Base-by-base conservation (phyloP, 2,329 filamentous ascomycete species). In the Myotisia sp. region DNA sequence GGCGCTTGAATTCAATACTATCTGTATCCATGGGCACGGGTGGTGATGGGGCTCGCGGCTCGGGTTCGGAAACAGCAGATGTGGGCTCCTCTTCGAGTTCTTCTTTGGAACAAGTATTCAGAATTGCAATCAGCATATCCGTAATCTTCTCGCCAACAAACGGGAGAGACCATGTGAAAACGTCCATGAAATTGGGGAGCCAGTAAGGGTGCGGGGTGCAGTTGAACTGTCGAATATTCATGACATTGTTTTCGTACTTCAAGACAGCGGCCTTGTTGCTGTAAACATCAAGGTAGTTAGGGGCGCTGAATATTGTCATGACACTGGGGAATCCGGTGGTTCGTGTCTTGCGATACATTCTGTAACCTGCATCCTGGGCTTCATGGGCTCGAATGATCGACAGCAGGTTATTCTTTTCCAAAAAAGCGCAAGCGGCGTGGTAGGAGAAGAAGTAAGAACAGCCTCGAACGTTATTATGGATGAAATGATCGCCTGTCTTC, bases 401-500 rank as follows among this genome's bases (percentile, higher is more conserved):
- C 26, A 98, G 72, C 7, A 98, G 68, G 54, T 95, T 98, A 65
- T 98, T 98, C 71, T 95, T 95, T 62, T 98, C 90, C 41, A 98
- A 68, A 65, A 98, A 98, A 9, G 84, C 82, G 62, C 90, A 98
- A 18, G 90, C 90, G 5, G 90, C 86, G 2, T 86, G 87, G 54
- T 98, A 98, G 10, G 86, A 94, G 64, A 98, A 98, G 68, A 98
- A 98, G 66, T 94, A 98, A 2, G 90, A 95, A 62, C 90, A 98
- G 36, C 90, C 90, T 58, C 90, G 81, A 34, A 98, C 90, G 57
- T 95, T 86, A 62, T 98, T 98, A 66, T 98, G 90, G 39, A 95
- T 65, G 61, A 94, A 98, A 62, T 84, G 95, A 55, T 98, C 90
- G 43, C 83, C 87, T 0, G 86, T 92, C 67, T 95, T 98, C 63